Conservation (phyloP, 2,329 filamentous ascomycete species). For the Talaromyces islandicus region DNA sequence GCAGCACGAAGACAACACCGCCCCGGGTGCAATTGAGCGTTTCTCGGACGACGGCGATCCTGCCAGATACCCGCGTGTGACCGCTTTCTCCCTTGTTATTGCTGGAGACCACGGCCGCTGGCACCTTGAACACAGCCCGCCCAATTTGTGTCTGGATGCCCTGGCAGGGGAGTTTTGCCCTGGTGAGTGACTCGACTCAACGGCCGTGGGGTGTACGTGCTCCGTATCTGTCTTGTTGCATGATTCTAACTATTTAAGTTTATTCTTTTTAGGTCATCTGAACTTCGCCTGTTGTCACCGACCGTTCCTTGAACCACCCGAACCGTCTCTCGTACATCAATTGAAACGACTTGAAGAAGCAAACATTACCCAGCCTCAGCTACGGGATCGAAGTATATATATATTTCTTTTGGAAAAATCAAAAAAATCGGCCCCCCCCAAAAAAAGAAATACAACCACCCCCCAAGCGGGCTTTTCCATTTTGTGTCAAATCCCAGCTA, state of each 20-base stretch:
- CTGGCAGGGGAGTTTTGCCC: constrained; percentile 12
- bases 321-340: not conserved
- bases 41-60: constrained; percentile 33
- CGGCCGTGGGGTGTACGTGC: not conserved
- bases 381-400: not conserved
- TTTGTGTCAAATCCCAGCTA: not conserved
- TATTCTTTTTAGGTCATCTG: not conserved
- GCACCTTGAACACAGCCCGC: not conserved
- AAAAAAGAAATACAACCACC: too few species aligned
- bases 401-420: not conserved
- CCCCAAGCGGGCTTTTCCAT: too few species aligned
- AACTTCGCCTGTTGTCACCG: not conserved
- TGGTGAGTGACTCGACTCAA: not conserved
- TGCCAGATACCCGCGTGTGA: constrained; percentile 19
- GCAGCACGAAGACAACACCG: not conserved
- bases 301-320: not conserved
- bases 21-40: constrained; percentile 12
- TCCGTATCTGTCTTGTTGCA: not conserved
- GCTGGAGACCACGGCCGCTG: not conserved
- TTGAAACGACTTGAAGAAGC: not conserved
- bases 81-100: constrained; percentile 14
- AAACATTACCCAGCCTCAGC: not conserved
- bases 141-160: constrained; percentile 5
- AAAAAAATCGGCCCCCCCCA: too few species aligned
- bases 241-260: not conserved